These are phyloP conservation scores for Cladosporium oxysporum DNA, from an alignment of 2,329 filamentous ascomycete species.

Conservation along the genomic window DNA sequence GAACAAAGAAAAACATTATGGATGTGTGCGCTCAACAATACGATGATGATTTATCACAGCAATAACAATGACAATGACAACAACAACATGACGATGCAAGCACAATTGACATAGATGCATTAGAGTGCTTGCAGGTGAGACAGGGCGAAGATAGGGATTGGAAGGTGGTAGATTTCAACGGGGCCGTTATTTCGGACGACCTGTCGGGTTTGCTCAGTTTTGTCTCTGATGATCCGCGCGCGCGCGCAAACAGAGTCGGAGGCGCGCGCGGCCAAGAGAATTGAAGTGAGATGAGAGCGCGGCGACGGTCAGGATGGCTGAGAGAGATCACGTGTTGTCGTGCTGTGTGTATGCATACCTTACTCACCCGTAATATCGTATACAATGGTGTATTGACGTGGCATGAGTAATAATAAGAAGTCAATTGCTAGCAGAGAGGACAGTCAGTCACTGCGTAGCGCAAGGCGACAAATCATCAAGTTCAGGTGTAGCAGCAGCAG, in stretches of 20 bases:
- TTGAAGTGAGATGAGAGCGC: neutral
- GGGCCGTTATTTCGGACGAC: conserved; percentile 8
- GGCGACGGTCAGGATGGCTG: neutral
- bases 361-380: neutral
- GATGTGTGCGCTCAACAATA: neutral
- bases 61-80: neutral
- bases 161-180: neutral
- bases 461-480: conserved; percentile 3
- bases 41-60: neutral
- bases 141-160: neutral
- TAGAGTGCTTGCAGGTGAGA: conserved; percentile 10
- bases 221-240: conserved; percentile 12
- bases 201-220: conserved; percentile 11
- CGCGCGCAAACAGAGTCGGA: conserved; percentile 2
- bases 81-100: neutral
- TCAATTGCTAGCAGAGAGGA: conserved; percentile 2
- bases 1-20: neutral
- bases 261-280: conserved; percentile 1
- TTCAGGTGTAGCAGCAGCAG: neutral
- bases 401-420: neutral
- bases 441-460: neutral
- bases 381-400: neutral
- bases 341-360: neutral
- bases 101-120: neutral
- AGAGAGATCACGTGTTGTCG: neutral